A percentile compares a stretch with the other conserved stretches of the same genome.
Conservation (phyloP, 2,329 filamentous ascomycete species). For the Exophiala spinifera region DNA sequence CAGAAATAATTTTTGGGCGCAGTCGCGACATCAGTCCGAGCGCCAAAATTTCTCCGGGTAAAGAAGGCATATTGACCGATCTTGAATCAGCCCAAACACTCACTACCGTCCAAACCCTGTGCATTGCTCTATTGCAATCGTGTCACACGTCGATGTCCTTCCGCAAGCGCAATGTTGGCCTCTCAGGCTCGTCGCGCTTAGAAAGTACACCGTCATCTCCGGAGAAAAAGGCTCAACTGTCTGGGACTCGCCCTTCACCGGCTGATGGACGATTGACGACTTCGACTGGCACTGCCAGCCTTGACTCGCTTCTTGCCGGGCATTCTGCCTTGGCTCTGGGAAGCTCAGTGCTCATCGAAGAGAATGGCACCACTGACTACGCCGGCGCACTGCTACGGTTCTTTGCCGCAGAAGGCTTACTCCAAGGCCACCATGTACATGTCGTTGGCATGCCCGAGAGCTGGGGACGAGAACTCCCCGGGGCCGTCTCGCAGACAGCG, state of each 20-base stretch:
- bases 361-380: constrained; percentile 92
- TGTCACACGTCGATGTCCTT: constrained; percentile 56
- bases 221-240: constrained; percentile 33
- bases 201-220: constrained; percentile 23
- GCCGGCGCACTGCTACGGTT: constrained; percentile 78
- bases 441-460: constrained; percentile 73
- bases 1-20: constrained; percentile 1
- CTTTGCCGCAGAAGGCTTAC: constrained; percentile 87
- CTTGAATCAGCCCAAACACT: not conserved
- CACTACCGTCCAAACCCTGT: not conserved
- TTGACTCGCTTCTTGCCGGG: constrained; percentile 81
- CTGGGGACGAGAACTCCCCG: constrained; percentile 83
- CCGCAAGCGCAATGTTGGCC: constrained; percentile 62
- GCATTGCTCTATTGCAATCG: not conserved
- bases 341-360: constrained; percentile 75
- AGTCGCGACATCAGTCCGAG: not conserved
- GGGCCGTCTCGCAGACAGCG: constrained; percentile 55
- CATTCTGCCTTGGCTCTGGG: constrained; percentile 83
- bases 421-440: constrained; percentile 87
- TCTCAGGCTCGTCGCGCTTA: constrained; percentile 44
- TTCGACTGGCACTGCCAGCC: constrained; percentile 82
- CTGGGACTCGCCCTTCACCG: constrained; percentile 76
- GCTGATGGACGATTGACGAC: constrained; percentile 83
- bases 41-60: not conserved
- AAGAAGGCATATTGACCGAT: too few species aligned